A percentile compares a stretch with the other conserved stretches of the same genome.
Evolutionary conservation across 306 rosid genomes (phyloP).

Genomic region (cucumber (Cucumis sativus)): DNA sequence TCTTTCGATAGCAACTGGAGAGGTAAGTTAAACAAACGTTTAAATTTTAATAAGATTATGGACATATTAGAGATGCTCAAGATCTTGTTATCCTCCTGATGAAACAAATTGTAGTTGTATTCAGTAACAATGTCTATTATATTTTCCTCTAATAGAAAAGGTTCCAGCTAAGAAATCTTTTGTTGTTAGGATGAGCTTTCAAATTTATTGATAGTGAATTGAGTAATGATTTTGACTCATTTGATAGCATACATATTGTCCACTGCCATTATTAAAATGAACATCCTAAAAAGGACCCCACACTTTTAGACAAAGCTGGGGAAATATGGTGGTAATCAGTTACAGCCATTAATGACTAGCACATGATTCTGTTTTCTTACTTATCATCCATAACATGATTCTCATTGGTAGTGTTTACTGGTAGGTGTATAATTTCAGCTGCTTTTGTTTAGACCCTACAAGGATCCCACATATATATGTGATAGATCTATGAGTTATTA

Average conservation of each 20-base stretch:
- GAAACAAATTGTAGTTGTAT: background rate
- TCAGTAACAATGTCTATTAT: background rate
- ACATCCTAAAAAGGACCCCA: background rate
- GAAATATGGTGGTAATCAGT: background rate
- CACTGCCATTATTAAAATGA: background rate
- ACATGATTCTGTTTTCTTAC: background rate
- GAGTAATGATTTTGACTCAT: background rate
- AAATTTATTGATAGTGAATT: background rate
- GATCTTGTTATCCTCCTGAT: background rate
- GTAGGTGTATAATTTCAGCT: background rate
- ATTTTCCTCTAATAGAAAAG: background rate
- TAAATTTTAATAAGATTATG: background rate
- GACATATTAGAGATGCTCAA: background rate
- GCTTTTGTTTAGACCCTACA: background rate
- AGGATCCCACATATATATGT: background rate
- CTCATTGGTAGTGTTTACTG: background rate
- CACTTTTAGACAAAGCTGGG: background rate
- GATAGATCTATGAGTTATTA: background rate
- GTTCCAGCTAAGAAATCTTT: background rate
- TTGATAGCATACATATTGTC: background rate
- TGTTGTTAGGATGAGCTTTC: background rate
- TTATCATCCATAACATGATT: background rate
- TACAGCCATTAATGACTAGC: background rate
- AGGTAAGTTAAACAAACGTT: background rate
- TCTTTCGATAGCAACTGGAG: background rate